Evolutionary conservation across 1,139 yeast genomes (phyloP).

Genomic region (Suhomyces maxii): DNA sequence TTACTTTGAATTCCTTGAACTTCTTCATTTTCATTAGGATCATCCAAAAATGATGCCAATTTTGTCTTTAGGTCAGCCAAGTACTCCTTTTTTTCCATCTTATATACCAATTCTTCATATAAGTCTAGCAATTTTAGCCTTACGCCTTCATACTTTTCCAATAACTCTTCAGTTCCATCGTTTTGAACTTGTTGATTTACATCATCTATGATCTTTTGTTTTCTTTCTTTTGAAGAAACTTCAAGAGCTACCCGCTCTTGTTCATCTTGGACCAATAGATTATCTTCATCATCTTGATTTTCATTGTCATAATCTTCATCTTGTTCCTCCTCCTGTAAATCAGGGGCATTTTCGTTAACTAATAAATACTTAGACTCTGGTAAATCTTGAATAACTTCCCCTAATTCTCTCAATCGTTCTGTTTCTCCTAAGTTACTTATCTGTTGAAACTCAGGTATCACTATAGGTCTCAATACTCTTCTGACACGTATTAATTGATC

Average conservation of each 20-base stretch:
- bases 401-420: slow-evolving; percentile 21
- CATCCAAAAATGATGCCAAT: slow-evolving; percentile 12
- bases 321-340: slow-evolving; percentile 6
- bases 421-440: slow-evolving; percentile 13
- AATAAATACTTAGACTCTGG: slow-evolving; percentile 38
- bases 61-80: slow-evolving; percentile 21
- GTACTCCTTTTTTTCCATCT: slow-evolving; percentile 30
- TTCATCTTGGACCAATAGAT: slow-evolving; percentile 6
- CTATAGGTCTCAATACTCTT: slow-evolving; percentile 29
- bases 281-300: not conserved
- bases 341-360: slow-evolving; percentile 2
- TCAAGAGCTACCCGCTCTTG: slow-evolving; percentile 3
- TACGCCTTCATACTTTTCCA: slow-evolving; percentile 27
- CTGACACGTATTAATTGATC: slow-evolving; percentile 27
- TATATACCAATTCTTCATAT: slow-evolving; percentile 23
- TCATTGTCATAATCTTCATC: slow-evolving; percentile 4
- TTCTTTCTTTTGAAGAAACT: not conserved
- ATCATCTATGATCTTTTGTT: slow-evolving; percentile 1
- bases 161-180: slow-evolving; percentile 7
- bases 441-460: slow-evolving; percentile 26
- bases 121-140: slow-evolving; percentile 21
- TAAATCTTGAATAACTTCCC: slow-evolving; percentile 27
- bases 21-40: slow-evolving; percentile 9
- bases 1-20: slow-evolving; percentile 14
- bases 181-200: not conserved